phyloP scores from a whole-genome alignment of 2,329 filamentous ascomycete species.

The Triangularia verruculosa region DNA sequence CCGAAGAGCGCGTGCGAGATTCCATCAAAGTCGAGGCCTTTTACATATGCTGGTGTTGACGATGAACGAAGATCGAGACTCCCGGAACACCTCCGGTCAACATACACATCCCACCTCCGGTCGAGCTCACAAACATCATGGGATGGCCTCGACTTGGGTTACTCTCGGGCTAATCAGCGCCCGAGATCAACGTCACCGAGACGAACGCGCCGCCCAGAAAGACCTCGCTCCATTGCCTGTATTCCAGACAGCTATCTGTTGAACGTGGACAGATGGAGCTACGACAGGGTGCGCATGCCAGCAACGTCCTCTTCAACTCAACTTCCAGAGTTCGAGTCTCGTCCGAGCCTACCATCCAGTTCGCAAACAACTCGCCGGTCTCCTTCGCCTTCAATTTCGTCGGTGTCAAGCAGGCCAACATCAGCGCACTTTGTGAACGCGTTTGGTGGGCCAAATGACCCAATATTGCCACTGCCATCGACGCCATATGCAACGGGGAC shows the following conservation, averaged over 20 bases:
- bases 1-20: background rate
- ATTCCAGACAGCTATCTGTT: background rate
- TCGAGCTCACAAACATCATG: background rate
- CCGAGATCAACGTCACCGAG: background rate
- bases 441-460: background rate
- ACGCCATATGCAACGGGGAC: background rate
- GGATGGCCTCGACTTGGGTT: background rate
- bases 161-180: background rate
- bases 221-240: background rate
- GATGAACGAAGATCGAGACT: background rate
- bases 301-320: background rate
- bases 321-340: background rate
- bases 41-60: background rate
- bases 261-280: background rate
- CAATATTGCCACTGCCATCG: background rate
- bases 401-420: constrained; percentile 9
- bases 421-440: constrained; percentile 3
- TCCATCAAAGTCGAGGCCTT: background rate
- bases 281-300: background rate
- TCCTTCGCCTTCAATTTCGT: background rate
- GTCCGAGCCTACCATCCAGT: background rate
- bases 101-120: background rate
- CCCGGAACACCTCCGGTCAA: background rate
- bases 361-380: background rate
- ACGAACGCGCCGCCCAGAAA: background rate